Base-by-base conservation (phyloP, 2,329 filamentous ascomycete species). In the Fusarium hainanense region DNA sequence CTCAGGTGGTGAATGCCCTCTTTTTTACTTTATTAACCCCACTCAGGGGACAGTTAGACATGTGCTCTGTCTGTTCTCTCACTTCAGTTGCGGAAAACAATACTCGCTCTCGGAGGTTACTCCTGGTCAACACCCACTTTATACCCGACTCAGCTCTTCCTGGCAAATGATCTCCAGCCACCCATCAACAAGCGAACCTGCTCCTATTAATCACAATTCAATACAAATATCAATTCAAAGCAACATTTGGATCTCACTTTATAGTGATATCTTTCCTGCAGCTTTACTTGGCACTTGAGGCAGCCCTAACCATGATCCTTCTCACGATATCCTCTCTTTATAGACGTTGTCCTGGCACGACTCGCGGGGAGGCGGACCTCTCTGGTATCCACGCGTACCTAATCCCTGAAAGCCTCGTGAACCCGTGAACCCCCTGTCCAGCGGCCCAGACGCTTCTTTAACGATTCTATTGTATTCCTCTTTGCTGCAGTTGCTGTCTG, bases 101-200 rank as follows among this genome's bases (percentile, higher is more conserved):
- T 48, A 57, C 42, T 42, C 41, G 48, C 47, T 28, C 47, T 28
- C 50, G 51, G 44, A 42, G 48, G 44, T 46, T 40, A 27, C 46
- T 66, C 37, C 42, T 48, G 20, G 16, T 18, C 27, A 40, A 11
- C 44, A 40, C 34, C 49, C 34, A 37, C 60, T 63, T 23, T 57
- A 56, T 30, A 20, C 63, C 54, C 49, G 23, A 57, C 47, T 50
- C 34, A 52, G 27, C 57, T 67, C 51, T 58, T 21, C 40, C 27
- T 54, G 50, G 62, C 23, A 70, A 67, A 44, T 60, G 58, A 68
- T 70, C 54, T 54, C 32, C 67, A 57, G 20, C 47, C 67, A 47
- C 46, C 37, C 41, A 58, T 25, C 41, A 27, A 44, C 25, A 47
- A 54, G 48, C 68, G 52, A 43, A 34, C 21, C 14, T 42, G 51